phyloP scores from a whole-genome alignment of 768 basidiomycete species.

The Russula earlei region DNA sequence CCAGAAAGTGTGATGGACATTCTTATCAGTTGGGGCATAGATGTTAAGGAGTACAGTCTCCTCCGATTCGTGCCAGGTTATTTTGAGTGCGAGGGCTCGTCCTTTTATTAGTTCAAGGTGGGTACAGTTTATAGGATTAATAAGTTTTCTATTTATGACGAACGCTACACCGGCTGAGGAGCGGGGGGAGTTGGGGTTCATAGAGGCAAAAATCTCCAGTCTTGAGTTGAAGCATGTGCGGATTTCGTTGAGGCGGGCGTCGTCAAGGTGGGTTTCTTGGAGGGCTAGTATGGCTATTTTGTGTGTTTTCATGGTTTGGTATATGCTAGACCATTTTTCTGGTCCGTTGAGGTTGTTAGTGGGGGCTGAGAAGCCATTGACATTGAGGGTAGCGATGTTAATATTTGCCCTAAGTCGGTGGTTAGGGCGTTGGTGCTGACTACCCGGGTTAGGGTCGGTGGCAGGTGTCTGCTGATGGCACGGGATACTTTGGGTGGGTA shows the following conservation, averaged over 20 bases:
- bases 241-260: not conserved
- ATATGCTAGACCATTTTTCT: not conserved
- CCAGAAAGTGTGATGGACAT: slow-evolving; percentile 18
- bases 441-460: too few species aligned
- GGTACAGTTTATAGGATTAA: rapidly evolving
- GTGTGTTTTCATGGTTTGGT: not conserved
- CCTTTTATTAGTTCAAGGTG: not conserved
- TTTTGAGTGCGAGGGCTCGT: not conserved
- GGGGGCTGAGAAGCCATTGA: not conserved
- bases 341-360: not conserved
- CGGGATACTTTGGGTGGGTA: too few species aligned
- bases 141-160: not conserved
- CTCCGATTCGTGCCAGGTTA: slow-evolving; percentile 15
- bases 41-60: slow-evolving; percentile 15
- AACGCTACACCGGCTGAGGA: not conserved
- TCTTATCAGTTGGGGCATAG: slow-evolving; percentile 19
- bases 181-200: not conserved
- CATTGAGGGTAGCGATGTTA: not conserved
- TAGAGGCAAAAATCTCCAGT: not conserved
- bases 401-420: not conserved
- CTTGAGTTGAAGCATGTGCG: not conserved
- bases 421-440: too few species aligned
- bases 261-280: not conserved
- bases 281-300: not conserved
- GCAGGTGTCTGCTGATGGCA: too few species aligned